phyloP scores from a whole-genome alignment of 805 yeast genomes.

The Ogataea dorogensis region DNA sequence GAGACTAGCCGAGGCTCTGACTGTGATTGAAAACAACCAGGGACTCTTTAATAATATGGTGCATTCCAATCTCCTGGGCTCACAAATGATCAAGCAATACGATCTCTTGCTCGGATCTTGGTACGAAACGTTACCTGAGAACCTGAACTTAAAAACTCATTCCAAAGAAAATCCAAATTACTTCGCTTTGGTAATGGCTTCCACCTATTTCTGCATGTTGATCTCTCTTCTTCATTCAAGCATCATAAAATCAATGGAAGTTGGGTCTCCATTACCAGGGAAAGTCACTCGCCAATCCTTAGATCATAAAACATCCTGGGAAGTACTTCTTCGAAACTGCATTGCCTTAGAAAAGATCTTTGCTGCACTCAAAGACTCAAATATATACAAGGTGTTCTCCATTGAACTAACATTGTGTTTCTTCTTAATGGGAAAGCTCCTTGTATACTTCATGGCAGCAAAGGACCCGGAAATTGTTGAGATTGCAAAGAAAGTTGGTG shows the following conservation, averaged over 20 bases:
- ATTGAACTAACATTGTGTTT: constrained; percentile 5
- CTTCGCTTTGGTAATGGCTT: constrained; percentile 5
- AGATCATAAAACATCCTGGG: constrained; percentile 22
- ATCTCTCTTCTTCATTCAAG: constrained; percentile 11
- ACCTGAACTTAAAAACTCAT: constrained; percentile 5
- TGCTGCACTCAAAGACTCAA: constrained; percentile 5
- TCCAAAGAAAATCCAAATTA: constrained; percentile 4
- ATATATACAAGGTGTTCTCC: constrained; percentile 6
- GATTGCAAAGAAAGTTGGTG: constrained; percentile 4
- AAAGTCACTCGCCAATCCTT: neutral
- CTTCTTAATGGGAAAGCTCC: constrained; percentile 15
- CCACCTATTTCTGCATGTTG: constrained; percentile 8
- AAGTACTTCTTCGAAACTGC: constrained; percentile 18
- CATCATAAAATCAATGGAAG: constrained; percentile 5
- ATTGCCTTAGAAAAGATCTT: constrained; percentile 11
- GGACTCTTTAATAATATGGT: constrained; percentile 1
- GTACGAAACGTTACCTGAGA: constrained; percentile 12
- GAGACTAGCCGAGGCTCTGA: constrained; percentile 8
- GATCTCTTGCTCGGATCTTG: constrained; percentile 11
- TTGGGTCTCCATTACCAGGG: neutral
- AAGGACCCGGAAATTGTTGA: constrained; percentile 4
- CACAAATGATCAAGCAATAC: constrained; percentile 10
- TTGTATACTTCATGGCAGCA: constrained; percentile 13
- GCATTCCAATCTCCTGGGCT: neutral
- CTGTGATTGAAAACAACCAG: constrained; percentile 6